Conservation (phyloP, 2,329 filamentous ascomycete species). For the Colletotrichum sansevieriae region DNA sequence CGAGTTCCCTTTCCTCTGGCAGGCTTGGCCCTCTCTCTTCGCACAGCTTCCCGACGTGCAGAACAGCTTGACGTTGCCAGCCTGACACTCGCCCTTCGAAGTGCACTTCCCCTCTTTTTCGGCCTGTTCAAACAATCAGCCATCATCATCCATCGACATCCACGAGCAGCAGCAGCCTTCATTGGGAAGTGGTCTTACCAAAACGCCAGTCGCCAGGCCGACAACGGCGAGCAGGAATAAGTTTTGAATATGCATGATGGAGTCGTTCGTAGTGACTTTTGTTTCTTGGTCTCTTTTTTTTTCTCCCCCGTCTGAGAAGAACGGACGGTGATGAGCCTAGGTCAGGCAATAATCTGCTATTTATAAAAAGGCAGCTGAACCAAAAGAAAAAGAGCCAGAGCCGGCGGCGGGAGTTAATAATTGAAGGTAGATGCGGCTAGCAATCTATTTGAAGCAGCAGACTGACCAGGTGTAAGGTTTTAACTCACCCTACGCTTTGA, state of each 20-base stretch:
- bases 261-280: background rate
- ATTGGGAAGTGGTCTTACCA: background rate
- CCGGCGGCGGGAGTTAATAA: too few species aligned
- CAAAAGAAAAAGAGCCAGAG: too few species aligned
- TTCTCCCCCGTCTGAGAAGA: background rate
- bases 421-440: too few species aligned
- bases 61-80: slow-evolving; percentile 1
- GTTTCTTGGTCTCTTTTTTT: background rate
- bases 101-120: slow-evolving; percentile 9
- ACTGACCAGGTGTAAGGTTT: too few species aligned
- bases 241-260: slow-evolving; percentile 5
- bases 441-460: too few species aligned
- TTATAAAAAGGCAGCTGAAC: too few species aligned
- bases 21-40: background rate
- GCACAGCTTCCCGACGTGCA: slow-evolving; percentile 10
- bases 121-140: background rate
- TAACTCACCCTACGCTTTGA: background rate
- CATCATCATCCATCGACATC: too few species aligned
- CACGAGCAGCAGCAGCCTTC: too few species aligned
- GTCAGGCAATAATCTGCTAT: too few species aligned
- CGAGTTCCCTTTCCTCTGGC: slow-evolving; percentile 1
- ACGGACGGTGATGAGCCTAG: background rate
- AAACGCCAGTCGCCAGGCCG: background rate
- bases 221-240: background rate
- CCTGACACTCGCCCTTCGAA: slow-evolving; percentile 5